These are phyloP conservation scores for Actinomortierella ambigua DNA, from an alignment of 371 early-diverging fungal genomes.

Conservation along the genomic window DNA sequence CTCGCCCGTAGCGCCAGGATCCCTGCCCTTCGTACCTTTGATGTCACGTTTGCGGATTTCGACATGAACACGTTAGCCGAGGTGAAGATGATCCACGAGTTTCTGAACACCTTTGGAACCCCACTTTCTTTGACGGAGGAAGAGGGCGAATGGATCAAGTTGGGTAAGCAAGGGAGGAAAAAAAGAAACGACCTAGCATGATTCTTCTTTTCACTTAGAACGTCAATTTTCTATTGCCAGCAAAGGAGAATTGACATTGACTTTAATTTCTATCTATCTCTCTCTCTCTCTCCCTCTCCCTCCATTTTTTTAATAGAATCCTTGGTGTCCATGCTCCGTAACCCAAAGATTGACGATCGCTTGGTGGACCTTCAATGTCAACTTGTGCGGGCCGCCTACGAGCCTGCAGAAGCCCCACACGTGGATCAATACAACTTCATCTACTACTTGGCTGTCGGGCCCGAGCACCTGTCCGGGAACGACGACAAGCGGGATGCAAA, in stretches of 20 bases:
- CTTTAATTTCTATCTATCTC: not conserved
- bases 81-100: constrained; percentile 45
- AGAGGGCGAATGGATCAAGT: constrained; percentile 42
- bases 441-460: constrained; percentile 29
- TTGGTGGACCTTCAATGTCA: constrained; percentile 33
- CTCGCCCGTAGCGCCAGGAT: constrained; percentile 27
- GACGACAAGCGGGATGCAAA: constrained; percentile 21
- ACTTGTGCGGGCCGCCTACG: constrained; percentile 39
- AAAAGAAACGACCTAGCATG: too few relatives aligned
- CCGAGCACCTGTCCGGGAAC: constrained; percentile 8
- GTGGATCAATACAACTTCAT: constrained; percentile 30
- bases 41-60: constrained; percentile 20
- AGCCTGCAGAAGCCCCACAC: constrained; percentile 13
- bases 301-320: constrained; percentile 9
- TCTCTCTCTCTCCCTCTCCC: not conserved
- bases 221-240: too few relatives aligned
- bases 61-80: constrained; percentile 45
- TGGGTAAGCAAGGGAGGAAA: constrained; percentile 17
- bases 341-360: constrained; percentile 31
- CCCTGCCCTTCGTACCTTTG: constrained; percentile 26
- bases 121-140: constrained; percentile 35
- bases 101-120: constrained; percentile 40
- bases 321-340: constrained; percentile 34
- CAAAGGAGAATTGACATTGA: too few relatives aligned
- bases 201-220: too few relatives aligned